Evolutionary conservation across 495 filamentous ascomycete genomes (phyloP), one percentile per base, ranked within the genome.

Genomic region (Podospora pseudopauciseta): DNA sequence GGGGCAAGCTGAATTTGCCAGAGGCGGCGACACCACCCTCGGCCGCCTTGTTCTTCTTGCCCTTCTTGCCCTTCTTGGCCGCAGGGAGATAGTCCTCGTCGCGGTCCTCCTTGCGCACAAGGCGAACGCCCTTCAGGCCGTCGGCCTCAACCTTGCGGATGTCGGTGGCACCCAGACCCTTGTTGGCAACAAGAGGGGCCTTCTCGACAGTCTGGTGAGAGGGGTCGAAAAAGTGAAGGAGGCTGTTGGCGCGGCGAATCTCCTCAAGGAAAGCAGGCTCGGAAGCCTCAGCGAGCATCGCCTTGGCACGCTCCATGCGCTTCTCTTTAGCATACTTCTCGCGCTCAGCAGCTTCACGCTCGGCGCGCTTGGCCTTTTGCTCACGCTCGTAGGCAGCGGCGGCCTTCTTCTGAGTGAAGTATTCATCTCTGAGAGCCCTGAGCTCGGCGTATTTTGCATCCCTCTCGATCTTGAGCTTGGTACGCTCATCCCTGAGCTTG

Each of bases 181-280:
- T 84, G 72, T 89, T 82, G 63, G 87, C 86, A 73, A 91, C 86
- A 73, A 92, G 89, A 19, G 84, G 80, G 23, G 85, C 80, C 72
- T 87, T 85, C 74, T 91, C 88, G 71, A 84, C 81, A 60, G 87
- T 88, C 39, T 62, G 62, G 63, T 75, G 74, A 3, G 90, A 85
- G 2, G 95, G 93, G 77, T 98, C 93, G 73, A 98, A 93, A 86
- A 92, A 94, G 63, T 89, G 88, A 67, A 97, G 90, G 11, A 99
- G 84, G 74, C 87, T 89, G 79, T 94, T 89, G 49, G 92, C 92
- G 63, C 90, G 89, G 59, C 92, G 84, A 74, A 99, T 96, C 82
- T 98, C 92, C 67, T 96, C 92, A 59, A 90, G 82, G 81, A 92
- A 99, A 56, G 95, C 95, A 0, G 87, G 93, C 70, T 88, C 85